Percentiles rank a stretch among this genome's conserved stretches.
Conservation (phyloP, 495 filamentous ascomycete genomes). For the Daldinia grandis region DNA sequence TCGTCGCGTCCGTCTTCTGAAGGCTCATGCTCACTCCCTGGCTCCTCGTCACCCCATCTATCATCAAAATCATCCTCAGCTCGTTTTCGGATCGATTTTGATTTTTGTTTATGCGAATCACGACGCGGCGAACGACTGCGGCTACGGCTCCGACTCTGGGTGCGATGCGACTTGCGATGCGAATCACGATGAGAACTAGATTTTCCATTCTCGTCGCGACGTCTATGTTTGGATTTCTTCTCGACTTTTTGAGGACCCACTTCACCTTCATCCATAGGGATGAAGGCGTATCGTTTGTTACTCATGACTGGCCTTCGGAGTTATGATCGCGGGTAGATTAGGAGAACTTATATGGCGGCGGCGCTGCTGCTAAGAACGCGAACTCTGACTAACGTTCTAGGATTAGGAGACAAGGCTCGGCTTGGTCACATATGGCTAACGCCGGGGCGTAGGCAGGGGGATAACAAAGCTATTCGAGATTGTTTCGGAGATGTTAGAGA, state of each 20-base stretch:
- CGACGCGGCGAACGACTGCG: slow-evolving; percentile 49
- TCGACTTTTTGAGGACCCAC: slow-evolving; percentile 62
- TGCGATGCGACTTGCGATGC: slow-evolving; percentile 33
- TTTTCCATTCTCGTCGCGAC: slow-evolving; percentile 37
- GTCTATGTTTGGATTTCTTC: slow-evolving; percentile 61
- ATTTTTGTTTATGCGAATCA: slow-evolving; percentile 60
- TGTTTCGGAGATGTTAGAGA: neutral
- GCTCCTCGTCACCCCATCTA: slow-evolving; percentile 82
- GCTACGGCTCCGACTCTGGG: slow-evolving; percentile 38
- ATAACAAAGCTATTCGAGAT: neutral
- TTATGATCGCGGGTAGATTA: neutral
- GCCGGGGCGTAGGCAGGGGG: neutral
- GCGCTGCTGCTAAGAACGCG: neutral
- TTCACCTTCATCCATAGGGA: slow-evolving; percentile 83
- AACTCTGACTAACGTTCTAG: neutral
- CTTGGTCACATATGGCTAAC: neutral
- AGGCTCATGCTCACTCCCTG: slow-evolving; percentile 56
- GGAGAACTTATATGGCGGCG: neutral
- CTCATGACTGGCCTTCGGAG: slow-evolving; percentile 46
- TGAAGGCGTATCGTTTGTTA: slow-evolving; percentile 77
- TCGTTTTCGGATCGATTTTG: slow-evolving; percentile 56
- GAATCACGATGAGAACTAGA: slow-evolving; percentile 36
- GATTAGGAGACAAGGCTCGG: neutral
- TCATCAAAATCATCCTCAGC: slow-evolving; percentile 68
- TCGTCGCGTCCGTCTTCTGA: slow-evolving; percentile 54